A percentile compares a stretch with the other conserved stretches of the same genome.
Conservation (phyloP, 768 basidiomycete species). For the Tulasnella sp. region DNA sequence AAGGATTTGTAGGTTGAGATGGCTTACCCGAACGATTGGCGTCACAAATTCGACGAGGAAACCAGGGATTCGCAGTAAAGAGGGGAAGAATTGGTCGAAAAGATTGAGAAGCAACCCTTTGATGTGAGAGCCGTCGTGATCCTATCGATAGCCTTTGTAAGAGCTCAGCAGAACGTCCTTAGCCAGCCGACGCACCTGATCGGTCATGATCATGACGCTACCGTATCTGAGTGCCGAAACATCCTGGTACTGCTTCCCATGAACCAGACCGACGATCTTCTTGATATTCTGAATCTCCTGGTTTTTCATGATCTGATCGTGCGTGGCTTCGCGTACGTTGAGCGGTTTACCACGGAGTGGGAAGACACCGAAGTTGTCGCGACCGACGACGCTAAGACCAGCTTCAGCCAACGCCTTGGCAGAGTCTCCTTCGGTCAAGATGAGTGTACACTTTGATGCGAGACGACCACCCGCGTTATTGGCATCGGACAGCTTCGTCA, state of each 20-base stretch:
- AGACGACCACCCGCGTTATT: conserved; percentile 88
- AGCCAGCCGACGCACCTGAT: conserved; percentile 58
- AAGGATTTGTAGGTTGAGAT: neutral
- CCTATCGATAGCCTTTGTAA: conserved; percentile 35
- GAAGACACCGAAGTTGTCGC: conserved; percentile 96
- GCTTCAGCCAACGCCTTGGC: conserved; percentile 95
- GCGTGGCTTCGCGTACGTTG: conserved; percentile 93
- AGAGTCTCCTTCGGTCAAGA: conserved; percentile 97
- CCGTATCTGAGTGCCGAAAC: conserved; percentile 74
- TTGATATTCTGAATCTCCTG: conserved; percentile 95
- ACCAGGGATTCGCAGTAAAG: conserved; percentile 75
- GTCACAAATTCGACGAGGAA: conserved; percentile 98
- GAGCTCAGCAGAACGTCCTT: neutral
- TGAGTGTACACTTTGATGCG: conserved; percentile 79
- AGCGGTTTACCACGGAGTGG: conserved; percentile 93
- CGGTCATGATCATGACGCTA: conserved; percentile 97
- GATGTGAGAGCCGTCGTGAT: conserved; percentile 99
- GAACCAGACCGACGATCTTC: conserved; percentile 94
- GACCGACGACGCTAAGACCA: conserved; percentile 86
- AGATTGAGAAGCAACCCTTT: conserved; percentile 99
- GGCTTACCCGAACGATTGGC: conserved; percentile 81
- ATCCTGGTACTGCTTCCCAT: conserved; percentile 77
- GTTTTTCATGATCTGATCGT: conserved; percentile 97
- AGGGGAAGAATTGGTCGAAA: conserved; percentile 93
- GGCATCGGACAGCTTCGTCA: conserved; percentile 91